phyloP scores from a whole-genome alignment of 306 rosid genomes.

The Trifolium dubium region DNA sequence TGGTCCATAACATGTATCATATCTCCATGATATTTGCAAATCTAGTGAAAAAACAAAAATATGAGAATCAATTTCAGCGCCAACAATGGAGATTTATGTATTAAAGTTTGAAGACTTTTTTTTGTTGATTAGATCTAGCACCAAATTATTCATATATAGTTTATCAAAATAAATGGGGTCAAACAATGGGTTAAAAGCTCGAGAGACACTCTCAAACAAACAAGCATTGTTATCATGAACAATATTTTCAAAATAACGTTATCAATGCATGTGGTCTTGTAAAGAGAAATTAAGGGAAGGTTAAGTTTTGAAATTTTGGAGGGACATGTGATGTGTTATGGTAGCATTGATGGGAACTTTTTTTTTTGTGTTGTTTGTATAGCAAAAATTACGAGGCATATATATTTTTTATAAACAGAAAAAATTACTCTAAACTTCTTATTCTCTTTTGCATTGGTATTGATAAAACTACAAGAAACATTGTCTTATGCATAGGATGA shows the following conservation, averaged over 20 bases:
- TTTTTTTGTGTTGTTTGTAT: too few species aligned
- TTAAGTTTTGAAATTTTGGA: slow-evolving; percentile 20
- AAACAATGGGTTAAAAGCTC: slow-evolving; percentile 64
- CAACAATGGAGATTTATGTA: slow-evolving; percentile 42
- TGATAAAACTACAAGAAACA: too few species aligned
- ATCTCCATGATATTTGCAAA: slow-evolving; percentile 42
- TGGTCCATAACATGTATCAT: slow-evolving; percentile 39
- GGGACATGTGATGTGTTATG: background rate
- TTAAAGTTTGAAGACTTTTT: slow-evolving; percentile 27
- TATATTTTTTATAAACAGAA: too few species aligned
- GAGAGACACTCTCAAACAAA: slow-evolving; percentile 46
- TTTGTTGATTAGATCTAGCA: slow-evolving; percentile 33
- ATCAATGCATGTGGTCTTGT: slow-evolving; percentile 11
- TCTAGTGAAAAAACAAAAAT: slow-evolving; percentile 33
- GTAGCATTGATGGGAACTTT: too few species aligned
- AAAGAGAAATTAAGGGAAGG: background rate
- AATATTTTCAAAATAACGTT: slow-evolving; percentile 31
- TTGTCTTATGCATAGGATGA: too few species aligned
- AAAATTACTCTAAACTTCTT: too few species aligned
- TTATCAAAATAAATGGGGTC: slow-evolving; percentile 51
- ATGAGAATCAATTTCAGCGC: slow-evolving; percentile 44
- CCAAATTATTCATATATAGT: slow-evolving; percentile 28
- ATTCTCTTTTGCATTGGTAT: too few species aligned
- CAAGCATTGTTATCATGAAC: slow-evolving; percentile 44
- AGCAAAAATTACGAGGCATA: too few species aligned